Conservation (phyloP, 768 basidiomycete genomes). For the Pisolithus marmoratus region DNA sequence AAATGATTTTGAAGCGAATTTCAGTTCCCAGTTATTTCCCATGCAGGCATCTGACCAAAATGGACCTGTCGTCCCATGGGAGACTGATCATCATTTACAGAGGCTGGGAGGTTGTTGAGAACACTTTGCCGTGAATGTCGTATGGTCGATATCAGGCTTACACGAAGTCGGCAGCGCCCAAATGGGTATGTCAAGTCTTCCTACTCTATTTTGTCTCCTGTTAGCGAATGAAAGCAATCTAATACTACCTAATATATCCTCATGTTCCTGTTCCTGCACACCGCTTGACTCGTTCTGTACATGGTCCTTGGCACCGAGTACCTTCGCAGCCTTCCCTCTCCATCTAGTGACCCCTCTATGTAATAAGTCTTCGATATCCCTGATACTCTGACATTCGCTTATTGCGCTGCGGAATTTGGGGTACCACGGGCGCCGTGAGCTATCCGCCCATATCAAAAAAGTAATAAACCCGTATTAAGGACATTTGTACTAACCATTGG, state of each 20-base stretch:
- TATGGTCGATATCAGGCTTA: too few relatives aligned
- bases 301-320: not conserved
- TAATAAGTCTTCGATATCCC: slow-evolving; percentile 44
- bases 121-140: too few relatives aligned
- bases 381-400: slow-evolving; percentile 35
- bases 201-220: not conserved
- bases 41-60: too few relatives aligned
- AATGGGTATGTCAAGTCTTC: too few relatives aligned
- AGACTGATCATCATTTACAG: too few relatives aligned
- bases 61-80: too few relatives aligned
- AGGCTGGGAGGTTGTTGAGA: too few relatives aligned
- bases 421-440: slow-evolving; percentile 52
- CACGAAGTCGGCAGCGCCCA: too few relatives aligned
- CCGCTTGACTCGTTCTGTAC: not conserved
- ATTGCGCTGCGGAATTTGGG: slow-evolving; percentile 47
- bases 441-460: slow-evolving; percentile 13
- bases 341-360: slow-evolving; percentile 41
- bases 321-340: slow-evolving; percentile 34
- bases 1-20: too few relatives aligned
- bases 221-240: not conserved
- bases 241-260: slow-evolving; percentile 2
- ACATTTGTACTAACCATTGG: slow-evolving; percentile 47
- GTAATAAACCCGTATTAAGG: not conserved
- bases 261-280: not conserved
- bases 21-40: too few relatives aligned